These are phyloP conservation scores for Rhodotorula paludigena DNA, from an alignment of 768 basidiomycete species.

Conservation along the genomic window DNA sequence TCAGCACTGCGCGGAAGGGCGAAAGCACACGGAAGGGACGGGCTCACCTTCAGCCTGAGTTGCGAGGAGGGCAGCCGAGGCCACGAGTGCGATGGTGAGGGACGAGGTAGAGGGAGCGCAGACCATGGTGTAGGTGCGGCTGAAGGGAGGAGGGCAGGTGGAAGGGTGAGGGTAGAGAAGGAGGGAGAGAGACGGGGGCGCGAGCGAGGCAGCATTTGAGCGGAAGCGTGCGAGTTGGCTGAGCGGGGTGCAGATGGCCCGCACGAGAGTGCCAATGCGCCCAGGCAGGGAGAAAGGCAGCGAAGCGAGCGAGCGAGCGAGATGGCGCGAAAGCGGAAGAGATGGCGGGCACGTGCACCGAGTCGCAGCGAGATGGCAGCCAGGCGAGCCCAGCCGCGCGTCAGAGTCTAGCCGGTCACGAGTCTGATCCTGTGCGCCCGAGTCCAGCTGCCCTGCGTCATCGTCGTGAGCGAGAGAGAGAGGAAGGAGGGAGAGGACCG, in stretches of 20 bases:
- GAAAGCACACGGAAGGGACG: too few species aligned
- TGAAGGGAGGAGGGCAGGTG: not conserved
- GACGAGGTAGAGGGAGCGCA: slow-evolving; percentile 16
- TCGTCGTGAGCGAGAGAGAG: too few species aligned
- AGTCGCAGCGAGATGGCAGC: not conserved
- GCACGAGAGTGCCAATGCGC: not conserved
- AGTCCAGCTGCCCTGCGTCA: too few species aligned
- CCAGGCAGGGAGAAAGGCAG: not conserved
- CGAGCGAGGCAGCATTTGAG: not conserved
- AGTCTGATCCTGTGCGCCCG: not conserved
- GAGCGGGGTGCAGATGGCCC: slow-evolving; percentile 3
- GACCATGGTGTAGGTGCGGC: not conserved
- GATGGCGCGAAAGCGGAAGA: not conserved
- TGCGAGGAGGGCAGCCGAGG: slow-evolving; percentile 9
- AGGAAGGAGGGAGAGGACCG: too few species aligned
- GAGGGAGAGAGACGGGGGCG: slow-evolving; percentile 4
- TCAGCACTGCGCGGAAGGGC: not conserved
- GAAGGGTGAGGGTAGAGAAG: not conserved
- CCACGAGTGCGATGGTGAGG: slow-evolving; percentile 20
- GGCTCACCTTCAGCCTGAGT: slow-evolving; percentile 8
- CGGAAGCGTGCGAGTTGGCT: too few species aligned
- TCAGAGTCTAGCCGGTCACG: not conserved
- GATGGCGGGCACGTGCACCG: not conserved
- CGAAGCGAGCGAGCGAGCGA: not conserved
- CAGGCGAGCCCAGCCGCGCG: not conserved